These are phyloP conservation scores for Penicillium steckii DNA, from an alignment of 495 filamentous ascomycete species.

Conservation along the genomic window DNA sequence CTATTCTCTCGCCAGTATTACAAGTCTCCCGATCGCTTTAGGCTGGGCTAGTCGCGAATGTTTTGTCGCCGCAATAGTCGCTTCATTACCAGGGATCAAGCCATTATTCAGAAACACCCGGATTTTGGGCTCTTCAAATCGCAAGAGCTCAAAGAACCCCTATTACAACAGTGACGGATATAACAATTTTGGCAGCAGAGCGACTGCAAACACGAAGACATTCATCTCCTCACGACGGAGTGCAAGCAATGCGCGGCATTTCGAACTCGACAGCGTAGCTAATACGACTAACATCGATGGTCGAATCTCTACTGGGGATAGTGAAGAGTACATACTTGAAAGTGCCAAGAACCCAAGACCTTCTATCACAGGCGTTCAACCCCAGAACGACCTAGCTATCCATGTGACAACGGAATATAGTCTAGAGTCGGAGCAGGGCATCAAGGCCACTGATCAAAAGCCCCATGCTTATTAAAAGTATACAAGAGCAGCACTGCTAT, in stretches of 20 bases:
- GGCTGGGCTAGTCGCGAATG: conserved; percentile 27
- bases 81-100: conserved; percentile 24
- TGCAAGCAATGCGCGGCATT: not conserved
- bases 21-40: conserved; percentile 14
- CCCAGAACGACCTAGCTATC: conserved; percentile 3
- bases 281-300: not conserved
- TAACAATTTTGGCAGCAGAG: conserved; percentile 11
- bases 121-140: conserved; percentile 17
- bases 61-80: conserved; percentile 25
- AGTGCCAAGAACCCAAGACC: not conserved
- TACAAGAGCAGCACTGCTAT: too few species aligned
- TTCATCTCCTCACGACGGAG: conserved; percentile 6
- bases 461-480: too few species aligned
- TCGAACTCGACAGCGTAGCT: conserved; percentile 8
- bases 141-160: conserved; percentile 5
- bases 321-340: conserved; percentile 1
- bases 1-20: conserved; percentile 24
- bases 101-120: conserved; percentile 21
- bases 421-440: not conserved
- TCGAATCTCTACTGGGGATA: conserved; percentile 8
- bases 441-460: too few species aligned
- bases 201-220: not conserved
- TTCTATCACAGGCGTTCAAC: not conserved
- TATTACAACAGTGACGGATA: conserved; percentile 10
- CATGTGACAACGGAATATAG: conserved; percentile 16